A percentile compares a stretch with the other conserved stretches of the same genome.
These are phyloP conservation scores for Hypsizygus marmoreus DNA, from an alignment of 768 basidiomycete species.

Conservation along the genomic window DNA sequence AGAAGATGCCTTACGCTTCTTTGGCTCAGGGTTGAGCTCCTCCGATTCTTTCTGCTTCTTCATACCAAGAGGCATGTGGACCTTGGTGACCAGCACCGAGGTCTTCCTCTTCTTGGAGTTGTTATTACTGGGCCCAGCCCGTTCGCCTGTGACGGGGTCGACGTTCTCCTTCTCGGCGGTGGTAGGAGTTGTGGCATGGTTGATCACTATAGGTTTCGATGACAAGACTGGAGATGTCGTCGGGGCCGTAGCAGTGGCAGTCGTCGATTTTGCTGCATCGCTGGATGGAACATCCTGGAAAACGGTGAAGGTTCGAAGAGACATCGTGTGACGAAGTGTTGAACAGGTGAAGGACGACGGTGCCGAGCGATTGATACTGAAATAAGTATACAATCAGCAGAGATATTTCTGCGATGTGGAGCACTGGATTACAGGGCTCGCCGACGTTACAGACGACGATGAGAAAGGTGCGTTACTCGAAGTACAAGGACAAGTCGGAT, in stretches of 20 bases:
- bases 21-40: constrained; percentile 46
- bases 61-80: constrained; percentile 33
- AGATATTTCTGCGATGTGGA: constrained; percentile 7
- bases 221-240: constrained; percentile 28
- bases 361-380: constrained; percentile 5
- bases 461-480: too few relatives aligned
- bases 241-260: constrained; percentile 27
- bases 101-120: constrained; percentile 68
- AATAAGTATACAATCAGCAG: constrained; percentile 1
- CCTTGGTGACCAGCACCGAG: constrained; percentile 56
- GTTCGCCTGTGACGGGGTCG: constrained; percentile 72
- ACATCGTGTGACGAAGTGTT: constrained; percentile 38
- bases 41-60: constrained; percentile 51
- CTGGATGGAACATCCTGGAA: constrained; percentile 57
- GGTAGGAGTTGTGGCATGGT: constrained; percentile 32
- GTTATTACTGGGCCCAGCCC: constrained; percentile 39
- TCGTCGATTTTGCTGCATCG: constrained; percentile 33
- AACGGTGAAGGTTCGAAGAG: constrained; percentile 61
- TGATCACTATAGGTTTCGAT: constrained; percentile 18
- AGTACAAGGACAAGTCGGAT: constrained; percentile 16
- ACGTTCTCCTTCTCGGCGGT: constrained; percentile 77
- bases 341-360: constrained; percentile 2
- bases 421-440: neutral
- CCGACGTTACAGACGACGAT: constrained; percentile 16
- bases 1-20: constrained; percentile 61